These are phyloP conservation scores for Lachnellula willkommii DNA, from an alignment of 2,329 filamentous ascomycete species.

Conservation along the genomic window DNA sequence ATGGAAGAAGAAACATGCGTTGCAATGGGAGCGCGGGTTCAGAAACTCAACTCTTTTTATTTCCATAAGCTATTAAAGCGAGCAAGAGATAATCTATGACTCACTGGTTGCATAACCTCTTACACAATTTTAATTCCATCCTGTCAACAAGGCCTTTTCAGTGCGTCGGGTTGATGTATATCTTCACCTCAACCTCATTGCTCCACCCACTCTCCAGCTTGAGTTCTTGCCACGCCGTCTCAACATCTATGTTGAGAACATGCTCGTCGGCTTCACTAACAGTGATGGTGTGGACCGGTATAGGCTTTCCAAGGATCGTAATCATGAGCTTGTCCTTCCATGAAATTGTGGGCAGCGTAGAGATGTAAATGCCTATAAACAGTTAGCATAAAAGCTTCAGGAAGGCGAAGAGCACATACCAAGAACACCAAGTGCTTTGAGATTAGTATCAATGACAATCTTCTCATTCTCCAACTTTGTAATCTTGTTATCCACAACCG, in stretches of 20 bases:
- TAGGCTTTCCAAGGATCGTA: constrained; percentile 64
- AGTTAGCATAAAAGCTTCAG: constrained; percentile 8
- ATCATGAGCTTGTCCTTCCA: constrained; percentile 66
- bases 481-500: constrained; percentile 59
- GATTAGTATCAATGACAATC: constrained; percentile 58
- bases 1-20: background rate
- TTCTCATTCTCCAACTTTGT: constrained; percentile 54
- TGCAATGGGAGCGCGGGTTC: background rate
- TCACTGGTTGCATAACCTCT: no score
- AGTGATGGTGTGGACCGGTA: constrained; percentile 62
- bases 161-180: constrained; percentile 21
- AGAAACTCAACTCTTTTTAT: background rate
- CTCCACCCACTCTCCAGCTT: constrained; percentile 66
- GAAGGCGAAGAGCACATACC: constrained; percentile 43
- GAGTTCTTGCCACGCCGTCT: constrained; percentile 71
- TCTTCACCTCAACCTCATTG: constrained; percentile 67
- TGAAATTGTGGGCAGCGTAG: constrained; percentile 54
- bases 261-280: constrained; percentile 46
- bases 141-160: background rate
- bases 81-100: no score
- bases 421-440: constrained; percentile 75
- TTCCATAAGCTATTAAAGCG: no score
- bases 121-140: no score
- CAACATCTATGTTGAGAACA: constrained; percentile 73
- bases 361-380: constrained; percentile 66